These are phyloP conservation scores for Bruguiera parviflora DNA, from an alignment of 345 rosid species.

Conservation along the genomic window DNA sequence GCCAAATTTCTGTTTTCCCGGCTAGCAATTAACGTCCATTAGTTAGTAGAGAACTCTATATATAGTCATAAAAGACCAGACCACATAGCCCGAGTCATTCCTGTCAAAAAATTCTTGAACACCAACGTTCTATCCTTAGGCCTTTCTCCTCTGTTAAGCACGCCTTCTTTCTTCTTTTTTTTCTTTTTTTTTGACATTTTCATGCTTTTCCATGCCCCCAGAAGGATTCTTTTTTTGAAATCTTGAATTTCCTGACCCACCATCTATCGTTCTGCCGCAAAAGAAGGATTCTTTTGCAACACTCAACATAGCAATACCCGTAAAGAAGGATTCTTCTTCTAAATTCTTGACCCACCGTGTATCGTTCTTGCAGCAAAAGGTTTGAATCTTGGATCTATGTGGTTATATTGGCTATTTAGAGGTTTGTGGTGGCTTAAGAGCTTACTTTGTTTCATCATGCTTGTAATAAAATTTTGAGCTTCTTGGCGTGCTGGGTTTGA, in stretches of 20 bases:
- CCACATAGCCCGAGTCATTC: conserved; percentile 22
- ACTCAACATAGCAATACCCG: too few species aligned
- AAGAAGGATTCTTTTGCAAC: too few species aligned
- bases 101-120: conserved; percentile 17
- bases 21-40: conserved; percentile 19
- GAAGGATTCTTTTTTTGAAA: neutral
- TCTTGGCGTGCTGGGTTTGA: neutral
- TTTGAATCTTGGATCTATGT: neutral
- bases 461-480: neutral
- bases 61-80: conserved; percentile 30
- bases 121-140: conserved; percentile 18
- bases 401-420: neutral
- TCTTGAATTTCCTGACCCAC: conserved; percentile 2
- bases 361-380: neutral
- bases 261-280: neutral
- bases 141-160: neutral
- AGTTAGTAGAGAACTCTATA: conserved; percentile 27
- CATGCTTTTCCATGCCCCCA: neutral
- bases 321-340: neutral
- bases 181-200: neutral
- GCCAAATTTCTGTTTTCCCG: neutral
- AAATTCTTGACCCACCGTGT: neutral
- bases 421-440: neutral
- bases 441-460: neutral
- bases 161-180: neutral